Evolutionary conservation across 1,284 basidiomycete genomes (phyloP), one percentile per base, ranked within the genome.

Genomic region (Ustilago tritici): DNA sequence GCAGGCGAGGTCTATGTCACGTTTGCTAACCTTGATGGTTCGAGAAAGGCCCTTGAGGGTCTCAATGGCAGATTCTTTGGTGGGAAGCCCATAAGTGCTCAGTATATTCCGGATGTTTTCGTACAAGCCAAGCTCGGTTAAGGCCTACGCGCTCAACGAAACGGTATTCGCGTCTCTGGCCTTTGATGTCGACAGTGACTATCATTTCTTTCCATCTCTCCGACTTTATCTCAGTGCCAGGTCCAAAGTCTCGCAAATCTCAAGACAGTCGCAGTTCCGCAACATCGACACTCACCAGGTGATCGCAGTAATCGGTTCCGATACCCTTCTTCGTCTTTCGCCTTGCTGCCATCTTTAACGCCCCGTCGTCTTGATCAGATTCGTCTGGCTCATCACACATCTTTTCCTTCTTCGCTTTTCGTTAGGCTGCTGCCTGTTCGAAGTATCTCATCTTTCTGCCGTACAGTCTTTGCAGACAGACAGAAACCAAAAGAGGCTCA

Each of bases 1-100:
- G 78, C 78, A 11, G 96, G 96, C 81, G 96, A 99, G 87, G 98
- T 99, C 49, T 99, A 97, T 87, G 90, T 99, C 85, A 94, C 95
- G 86, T 98, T 99, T 84, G 91, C 91, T 76, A 87, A 89, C 38
- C 88, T 94, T 70, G 92, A 94, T 12, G 88, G 90, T 23, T 94
- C 96, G 19, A 92, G 92, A 83, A 90, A 92, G 62, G 94, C 95
- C 54, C 89, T 96, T 62, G 91, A 93, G 83, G 93, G 93, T 75
- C 90, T 99, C 61, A 93, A 97, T 81, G 95, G 95, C 54, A 93
- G 96, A 17, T 85, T 76, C 70, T 86, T 86, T 50, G 84, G 82
- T 11, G 84, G 84, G 31, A 81, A 79, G 56, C 75, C 71, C 1
- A 81, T 86, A 60, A 77, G 75, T 43, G 84, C 84, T n/a, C 74